Conservation (phyloP, 352 stramenopile genomes). For the Globisporangium takayamanum region DNA sequence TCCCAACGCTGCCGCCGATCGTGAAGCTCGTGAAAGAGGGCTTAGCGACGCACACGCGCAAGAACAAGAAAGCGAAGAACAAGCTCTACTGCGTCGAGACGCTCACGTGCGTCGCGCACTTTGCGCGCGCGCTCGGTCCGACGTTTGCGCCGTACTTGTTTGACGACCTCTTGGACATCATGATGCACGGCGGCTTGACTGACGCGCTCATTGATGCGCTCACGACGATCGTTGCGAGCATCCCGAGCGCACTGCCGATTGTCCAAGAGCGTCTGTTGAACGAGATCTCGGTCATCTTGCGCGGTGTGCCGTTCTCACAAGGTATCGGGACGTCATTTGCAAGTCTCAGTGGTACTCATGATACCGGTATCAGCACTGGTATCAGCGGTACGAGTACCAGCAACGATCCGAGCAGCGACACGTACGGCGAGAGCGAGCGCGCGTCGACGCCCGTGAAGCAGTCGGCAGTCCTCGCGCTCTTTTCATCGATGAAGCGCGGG, state of each 20-base stretch:
- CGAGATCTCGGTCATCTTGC: slow-evolving; percentile 93
- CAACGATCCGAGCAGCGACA: not conserved
- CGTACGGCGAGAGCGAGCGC: not conserved
- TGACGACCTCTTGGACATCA: slow-evolving; percentile 69
- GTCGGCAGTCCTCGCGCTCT: slow-evolving; percentile 56
- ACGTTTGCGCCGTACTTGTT: slow-evolving; percentile 70
- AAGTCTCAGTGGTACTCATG: slow-evolving; percentile 1
- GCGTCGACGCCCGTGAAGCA: slow-evolving; percentile 25
- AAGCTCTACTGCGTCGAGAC: slow-evolving; percentile 82
- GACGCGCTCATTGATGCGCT: slow-evolving; percentile 93
- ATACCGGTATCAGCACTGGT: not conserved
- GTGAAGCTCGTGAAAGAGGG: slow-evolving; percentile 72
- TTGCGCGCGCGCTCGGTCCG: slow-evolving; percentile 56
- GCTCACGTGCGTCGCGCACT: slow-evolving; percentile 69
- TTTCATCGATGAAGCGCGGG: slow-evolving; percentile 70
- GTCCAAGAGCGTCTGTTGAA: slow-evolving; percentile 95
- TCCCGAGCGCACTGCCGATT: slow-evolving; percentile 84
- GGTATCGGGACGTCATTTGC: slow-evolving; percentile 8
- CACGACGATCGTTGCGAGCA: slow-evolving; percentile 81
- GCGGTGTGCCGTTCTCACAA: slow-evolving; percentile 68
- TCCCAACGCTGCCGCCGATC: slow-evolving; percentile 78
- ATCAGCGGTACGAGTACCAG: slow-evolving; percentile 1
- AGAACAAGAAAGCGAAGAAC: slow-evolving; percentile 44
- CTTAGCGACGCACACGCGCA: slow-evolving; percentile 39
- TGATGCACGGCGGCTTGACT: slow-evolving; percentile 89